Percentiles rank a stretch among this genome's conserved stretches.
Conservation (phyloP, 2,329 filamentous ascomycete species). For the Pestalotiopsis sp. region DNA sequence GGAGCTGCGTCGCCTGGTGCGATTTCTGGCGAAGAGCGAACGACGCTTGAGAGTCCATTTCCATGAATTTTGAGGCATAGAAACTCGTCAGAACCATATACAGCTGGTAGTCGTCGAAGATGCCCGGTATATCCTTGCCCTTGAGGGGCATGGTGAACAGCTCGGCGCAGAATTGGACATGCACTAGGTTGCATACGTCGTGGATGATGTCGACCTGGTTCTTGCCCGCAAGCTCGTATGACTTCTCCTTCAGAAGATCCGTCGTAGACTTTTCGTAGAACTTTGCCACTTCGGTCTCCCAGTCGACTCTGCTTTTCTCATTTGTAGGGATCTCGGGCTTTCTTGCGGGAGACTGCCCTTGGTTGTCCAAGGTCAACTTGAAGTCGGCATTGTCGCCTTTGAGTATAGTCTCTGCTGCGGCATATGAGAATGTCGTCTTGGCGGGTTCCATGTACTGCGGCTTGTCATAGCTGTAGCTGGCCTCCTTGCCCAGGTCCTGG, state of each 20-base stretch:
- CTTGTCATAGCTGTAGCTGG: slow-evolving; percentile 1
- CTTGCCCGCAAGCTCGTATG: not conserved
- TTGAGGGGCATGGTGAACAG: slow-evolving; percentile 59
- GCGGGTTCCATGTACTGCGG: not conserved
- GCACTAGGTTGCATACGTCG: slow-evolving; percentile 40
- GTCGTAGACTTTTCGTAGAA: slow-evolving; percentile 9
- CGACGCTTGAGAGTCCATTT: not conserved
- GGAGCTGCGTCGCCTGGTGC: not conserved
- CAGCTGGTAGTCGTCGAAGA: slow-evolving; percentile 56
- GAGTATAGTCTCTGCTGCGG: slow-evolving; percentile 5
- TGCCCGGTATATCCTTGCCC: slow-evolving; percentile 51
- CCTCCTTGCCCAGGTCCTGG: slow-evolving; percentile 5
- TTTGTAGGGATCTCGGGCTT: not conserved
- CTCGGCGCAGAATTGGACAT: slow-evolving; percentile 56
- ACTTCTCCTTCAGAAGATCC: slow-evolving; percentile 8
- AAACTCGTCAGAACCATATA: slow-evolving; percentile 45
- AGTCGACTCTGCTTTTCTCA: not conserved
- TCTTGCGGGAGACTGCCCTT: not conserved
- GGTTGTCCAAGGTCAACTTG: not conserved
- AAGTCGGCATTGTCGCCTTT: not conserved
- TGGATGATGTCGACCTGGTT: slow-evolving; percentile 33
- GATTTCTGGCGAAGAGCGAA: slow-evolving; percentile 4
- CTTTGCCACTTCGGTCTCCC: slow-evolving; percentile 2
- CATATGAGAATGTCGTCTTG: not conserved
- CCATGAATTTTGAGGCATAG: slow-evolving; percentile 6